Conservation (phyloP, 169 alveolate species). For the Plasmodium blacklocki region DNA sequence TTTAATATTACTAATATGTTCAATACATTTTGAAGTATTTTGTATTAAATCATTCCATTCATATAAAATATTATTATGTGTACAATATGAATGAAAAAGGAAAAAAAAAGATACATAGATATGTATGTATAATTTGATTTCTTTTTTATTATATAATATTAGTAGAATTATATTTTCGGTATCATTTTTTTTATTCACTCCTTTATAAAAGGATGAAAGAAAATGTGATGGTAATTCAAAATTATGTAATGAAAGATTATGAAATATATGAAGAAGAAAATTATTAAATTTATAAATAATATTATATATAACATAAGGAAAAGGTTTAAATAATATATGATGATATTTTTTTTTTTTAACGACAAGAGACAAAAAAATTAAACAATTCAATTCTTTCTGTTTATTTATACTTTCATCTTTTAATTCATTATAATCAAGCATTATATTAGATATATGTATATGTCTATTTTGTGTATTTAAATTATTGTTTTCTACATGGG, state of each 20-base stretch:
- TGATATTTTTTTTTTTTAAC: slow-evolving; percentile 68
- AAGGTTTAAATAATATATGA: slow-evolving; percentile 19
- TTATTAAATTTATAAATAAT: slow-evolving; percentile 36
- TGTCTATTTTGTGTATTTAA: background rate
- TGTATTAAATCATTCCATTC: slow-evolving; percentile 41
- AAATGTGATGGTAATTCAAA: slow-evolving; percentile 34
- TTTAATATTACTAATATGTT: slow-evolving; percentile 30
- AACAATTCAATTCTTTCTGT: slow-evolving; percentile 29
- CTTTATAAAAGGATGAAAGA: slow-evolving; percentile 19
- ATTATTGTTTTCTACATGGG: background rate
- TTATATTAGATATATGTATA: too few species aligned
- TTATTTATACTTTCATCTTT: slow-evolving; percentile 9
- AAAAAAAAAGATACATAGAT: slow-evolving; percentile 58
- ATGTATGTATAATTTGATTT: slow-evolving; percentile 20
- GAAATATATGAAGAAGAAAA: slow-evolving; percentile 25
- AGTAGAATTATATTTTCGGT: slow-evolving; percentile 2
- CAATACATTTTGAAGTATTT: slow-evolving; percentile 23
- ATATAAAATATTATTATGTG: slow-evolving; percentile 5
- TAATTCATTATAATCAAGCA: background rate
- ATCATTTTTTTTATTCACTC: slow-evolving; percentile 1
- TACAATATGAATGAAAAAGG: slow-evolving; percentile 11
- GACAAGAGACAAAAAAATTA: slow-evolving; percentile 39
- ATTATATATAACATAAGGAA: slow-evolving; percentile 19
- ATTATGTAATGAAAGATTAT: slow-evolving; percentile 5
- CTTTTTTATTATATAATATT: slow-evolving; percentile 6